Evolutionary conservation across 495 filamentous ascomycete species (phyloP).

Genomic region (Aspergillus sclerotioniger): DNA sequence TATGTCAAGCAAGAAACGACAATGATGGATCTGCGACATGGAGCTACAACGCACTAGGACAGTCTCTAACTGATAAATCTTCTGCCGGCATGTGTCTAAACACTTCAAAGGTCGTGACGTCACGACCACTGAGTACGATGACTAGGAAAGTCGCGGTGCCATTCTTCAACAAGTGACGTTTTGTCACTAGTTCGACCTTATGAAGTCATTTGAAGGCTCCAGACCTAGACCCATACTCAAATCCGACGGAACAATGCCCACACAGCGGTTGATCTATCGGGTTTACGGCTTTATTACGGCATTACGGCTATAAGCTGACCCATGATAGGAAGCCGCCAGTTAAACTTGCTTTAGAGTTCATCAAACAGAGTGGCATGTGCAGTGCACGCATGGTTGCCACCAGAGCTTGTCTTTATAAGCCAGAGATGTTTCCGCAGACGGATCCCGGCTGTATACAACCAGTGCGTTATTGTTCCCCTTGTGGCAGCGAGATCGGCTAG

Average conservation of each 20-base stretch:
- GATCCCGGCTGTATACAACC: background rate
- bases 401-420: background rate
- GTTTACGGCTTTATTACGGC: background rate
- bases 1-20: too few relatives aligned
- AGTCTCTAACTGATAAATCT: background rate
- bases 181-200: background rate
- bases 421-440: background rate
- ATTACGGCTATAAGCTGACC: background rate
- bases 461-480: background rate
- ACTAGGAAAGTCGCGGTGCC: background rate
- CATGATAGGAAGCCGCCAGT: background rate
- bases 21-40: background rate
- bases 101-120: background rate
- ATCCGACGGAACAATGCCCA: background rate
- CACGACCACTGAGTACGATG: background rate
- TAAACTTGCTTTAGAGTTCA: background rate
- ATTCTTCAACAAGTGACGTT: background rate
- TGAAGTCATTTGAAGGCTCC: background rate
- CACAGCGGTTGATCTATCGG: background rate
- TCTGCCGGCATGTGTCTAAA: background rate
- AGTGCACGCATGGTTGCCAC: background rate
- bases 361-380: background rate
- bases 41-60: background rate
- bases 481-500: background rate
- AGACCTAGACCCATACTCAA: background rate